Evolutionary conservation across 768 basidiomycete species (phyloP), one percentile per base, ranked within the genome.

Genomic region (Lanmaoa rubissima): DNA sequence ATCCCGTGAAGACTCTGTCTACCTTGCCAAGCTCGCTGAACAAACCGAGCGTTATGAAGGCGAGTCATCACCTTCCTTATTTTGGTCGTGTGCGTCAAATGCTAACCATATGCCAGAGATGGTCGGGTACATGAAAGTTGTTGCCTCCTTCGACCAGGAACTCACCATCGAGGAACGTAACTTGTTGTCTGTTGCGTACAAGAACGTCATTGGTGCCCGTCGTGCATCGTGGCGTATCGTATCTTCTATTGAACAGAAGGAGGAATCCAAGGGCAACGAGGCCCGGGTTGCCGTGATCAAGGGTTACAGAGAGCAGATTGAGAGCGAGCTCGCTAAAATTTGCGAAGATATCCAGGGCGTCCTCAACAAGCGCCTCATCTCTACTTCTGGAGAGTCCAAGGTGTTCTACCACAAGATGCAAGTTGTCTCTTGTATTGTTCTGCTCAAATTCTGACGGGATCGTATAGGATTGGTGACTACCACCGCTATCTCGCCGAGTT

Each of bases 341-440:
- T 98, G 95, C 79, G 94, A 97, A 78, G 94, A 98, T 73, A 97
- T 98, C 69, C 90, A 98, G 66, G 87, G 91, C 61, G 94, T 98
- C 50, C 90, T 98, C 65, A 93, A 95, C 76, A 93, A 96, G 81
- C 94, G 97, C 82, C 88, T 98, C 68, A 96, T 93, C 67, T 94
- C 96, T 50, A 92, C 92, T 60, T 89, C 92, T 55, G 94, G 95
- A 70, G 96, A 98, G 78, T 93, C 90, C 57, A 96, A 97, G 81
- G 95, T 98, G 55, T 98, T 98, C 85, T 98, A 98, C 82, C 94
- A 96, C 85, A 98, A 98, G 87, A 94, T 97, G 93, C 94, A 65
- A 61, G 92, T 70, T 52, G 24, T 21, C 45, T 16, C 35, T 47
- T 44, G 14, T 13, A 11, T 31, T 11, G 1, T 10, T n/a, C 8